Evolutionary conservation across 306 rosid genomes (phyloP).

Genomic region (Prinsepia uniflora): DNA sequence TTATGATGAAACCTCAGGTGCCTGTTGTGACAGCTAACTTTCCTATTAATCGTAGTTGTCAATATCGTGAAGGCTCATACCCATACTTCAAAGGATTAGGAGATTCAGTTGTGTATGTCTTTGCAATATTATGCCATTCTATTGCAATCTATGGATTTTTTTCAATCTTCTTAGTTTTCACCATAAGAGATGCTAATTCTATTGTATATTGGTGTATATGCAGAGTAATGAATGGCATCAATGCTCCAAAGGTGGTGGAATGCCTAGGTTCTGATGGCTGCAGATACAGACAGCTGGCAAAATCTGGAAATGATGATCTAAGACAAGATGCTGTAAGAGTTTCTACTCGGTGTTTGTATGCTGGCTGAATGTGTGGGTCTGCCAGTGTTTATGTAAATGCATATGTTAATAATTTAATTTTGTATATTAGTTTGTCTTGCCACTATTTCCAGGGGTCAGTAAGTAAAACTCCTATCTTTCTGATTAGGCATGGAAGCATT

Average conservation of each 20-base stretch:
- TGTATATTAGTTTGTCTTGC: neutral
- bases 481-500: neutral
- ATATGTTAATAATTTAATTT: neutral
- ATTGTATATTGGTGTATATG: conserved; percentile 26
- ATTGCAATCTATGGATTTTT: neutral
- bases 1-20: conserved; percentile 51
- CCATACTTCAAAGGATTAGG: conserved; percentile 80
- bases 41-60: conserved; percentile 72
- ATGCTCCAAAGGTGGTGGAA: conserved; percentile 94
- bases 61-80: conserved; percentile 77
- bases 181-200: conserved; percentile 14
- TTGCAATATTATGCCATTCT: conserved; percentile 16
- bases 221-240: conserved; percentile 93
- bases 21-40: conserved; percentile 92
- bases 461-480: neutral
- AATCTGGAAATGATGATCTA: conserved; percentile 94
- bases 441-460: conserved; percentile 8
- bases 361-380: neutral
- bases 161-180: neutral
- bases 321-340: conserved; percentile 89
- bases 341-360: conserved; percentile 5
- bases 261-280: conserved; percentile 91
- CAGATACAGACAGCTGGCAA: conserved; percentile 83
- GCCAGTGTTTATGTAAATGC: neutral
- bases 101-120: conserved; percentile 69